These are phyloP conservation scores for Purpureocillium lavendulum DNA, from an alignment of 2,329 filamentous ascomycete genomes.

Conservation along the genomic window DNA sequence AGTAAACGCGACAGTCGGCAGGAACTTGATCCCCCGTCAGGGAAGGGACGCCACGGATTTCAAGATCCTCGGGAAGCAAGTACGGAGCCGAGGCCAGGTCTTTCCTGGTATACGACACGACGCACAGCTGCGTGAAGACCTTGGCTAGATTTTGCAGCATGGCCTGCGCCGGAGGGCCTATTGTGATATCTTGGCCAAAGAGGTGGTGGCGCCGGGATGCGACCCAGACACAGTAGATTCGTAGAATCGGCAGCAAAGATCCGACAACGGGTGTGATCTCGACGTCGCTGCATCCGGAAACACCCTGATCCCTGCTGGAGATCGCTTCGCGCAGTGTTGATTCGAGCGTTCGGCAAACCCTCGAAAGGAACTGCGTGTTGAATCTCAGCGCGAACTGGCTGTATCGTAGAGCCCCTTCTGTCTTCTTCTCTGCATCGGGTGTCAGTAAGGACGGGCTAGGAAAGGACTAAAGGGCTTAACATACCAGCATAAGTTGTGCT, in stretches of 20 bases:
- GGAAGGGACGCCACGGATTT: conserved; percentile 34
- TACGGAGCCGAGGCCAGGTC: conserved; percentile 34
- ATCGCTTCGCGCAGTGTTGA: conserved; percentile 48
- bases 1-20: conserved; percentile 29
- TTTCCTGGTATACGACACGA: conserved; percentile 30
- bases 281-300: conserved; percentile 13
- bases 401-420: conserved; percentile 33
- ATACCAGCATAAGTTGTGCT: conserved; percentile 22
- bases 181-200: conserved; percentile 33
- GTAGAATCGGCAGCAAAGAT: conserved; percentile 41
- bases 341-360: conserved; percentile 61
- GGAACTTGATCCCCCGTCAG: conserved; percentile 29
- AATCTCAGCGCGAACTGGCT: conserved; percentile 64
- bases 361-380: conserved; percentile 69
- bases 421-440: conserved; percentile 34
- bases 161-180: conserved; percentile 35
- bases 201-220: conserved; percentile 37
- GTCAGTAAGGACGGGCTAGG: conserved; percentile 1
- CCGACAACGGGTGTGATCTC: conserved; percentile 28
- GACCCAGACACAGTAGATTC: conserved; percentile 47
- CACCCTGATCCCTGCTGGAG: conserved; percentile 8
- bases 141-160: conserved; percentile 38
- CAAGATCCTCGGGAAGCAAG: conserved; percentile 42
- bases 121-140: conserved; percentile 39
- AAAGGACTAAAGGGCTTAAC: conserved; percentile 9